Percentiles rank a stretch among this genome's conserved stretches.
These are phyloP conservation scores for Nothophytophthora sp. DNA, from an alignment of 352 stramenopile species.

Conservation along the genomic window DNA sequence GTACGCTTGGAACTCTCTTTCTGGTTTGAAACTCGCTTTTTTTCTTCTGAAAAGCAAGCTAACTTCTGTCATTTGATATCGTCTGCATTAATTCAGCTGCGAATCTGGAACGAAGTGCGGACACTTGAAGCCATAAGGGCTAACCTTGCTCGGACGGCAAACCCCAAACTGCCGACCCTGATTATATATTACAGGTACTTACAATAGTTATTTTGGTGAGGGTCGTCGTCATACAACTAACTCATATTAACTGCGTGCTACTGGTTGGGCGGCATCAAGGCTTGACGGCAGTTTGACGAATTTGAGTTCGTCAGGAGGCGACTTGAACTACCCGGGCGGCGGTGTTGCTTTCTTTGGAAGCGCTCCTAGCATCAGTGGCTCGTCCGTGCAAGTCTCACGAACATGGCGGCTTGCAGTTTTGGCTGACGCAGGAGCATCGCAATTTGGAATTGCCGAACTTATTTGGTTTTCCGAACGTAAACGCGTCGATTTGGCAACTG, in stretches of 20 bases:
- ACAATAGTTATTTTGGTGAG: no score
- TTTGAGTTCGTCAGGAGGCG: background rate
- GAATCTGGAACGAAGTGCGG: conserved; percentile 13
- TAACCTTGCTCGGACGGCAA: conserved; percentile 8
- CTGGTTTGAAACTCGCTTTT: background rate
- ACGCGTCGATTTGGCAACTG: conserved; percentile 15
- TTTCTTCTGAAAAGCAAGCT: background rate
- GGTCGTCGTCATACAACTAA: no score
- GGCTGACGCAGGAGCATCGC: conserved; percentile 8
- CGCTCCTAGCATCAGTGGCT: conserved; percentile 13
- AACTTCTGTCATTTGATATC: background rate
- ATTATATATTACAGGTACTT: conserved; percentile 26
- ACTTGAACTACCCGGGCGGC: background rate
- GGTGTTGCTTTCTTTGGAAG: background rate
- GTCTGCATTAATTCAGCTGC: no score
- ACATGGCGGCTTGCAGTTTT: conserved; percentile 26
- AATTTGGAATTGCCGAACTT: conserved; percentile 30
- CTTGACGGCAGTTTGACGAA: conserved; percentile 16
- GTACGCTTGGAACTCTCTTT: conserved; percentile 16
- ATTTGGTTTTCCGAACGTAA: conserved; percentile 27
- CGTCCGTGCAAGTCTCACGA: background rate
- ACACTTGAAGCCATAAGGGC: conserved; percentile 5
- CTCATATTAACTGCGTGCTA: no score
- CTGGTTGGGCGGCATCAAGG: no score
- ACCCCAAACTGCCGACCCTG: conserved; percentile 2